Base-by-base conservation (phyloP, 805 yeast genomes). In the Barnettozyma vustinii region DNA sequence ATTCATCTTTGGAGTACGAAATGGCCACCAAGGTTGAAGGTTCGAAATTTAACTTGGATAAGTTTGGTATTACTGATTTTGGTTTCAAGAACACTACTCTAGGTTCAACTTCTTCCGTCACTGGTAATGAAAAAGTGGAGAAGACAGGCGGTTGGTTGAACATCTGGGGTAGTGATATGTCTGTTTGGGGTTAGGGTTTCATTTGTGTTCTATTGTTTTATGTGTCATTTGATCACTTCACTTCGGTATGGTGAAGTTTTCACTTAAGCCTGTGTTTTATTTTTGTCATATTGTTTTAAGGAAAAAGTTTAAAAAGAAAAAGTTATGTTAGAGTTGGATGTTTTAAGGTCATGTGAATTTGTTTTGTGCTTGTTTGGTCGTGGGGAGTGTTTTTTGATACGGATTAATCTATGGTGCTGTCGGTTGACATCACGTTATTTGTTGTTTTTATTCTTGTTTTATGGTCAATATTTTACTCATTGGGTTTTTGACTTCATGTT, bases 131-230 rank as follows among this genome's bases (percentile, higher is more conserved):
- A 42, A 48, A 48, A 39, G 40, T 56, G 30, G 53, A 52, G 12
- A 51, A 45, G 32, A 47, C 44, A 42, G 46, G 54, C 41, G 63
- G 63, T 23, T 61, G 59, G 60, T 52, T 61, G 46, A 61, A 61
- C 43, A 61, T 61, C 37, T 61, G 65, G 65, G 63, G 63, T 27
- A 58, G 47, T 45, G 65, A 61, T 48, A 61, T 59, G 65, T 60
- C 63, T 13, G 65, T 61, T 50, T 61, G 65, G 65, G 58, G 57
- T 39, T 61, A 54, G 7, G 26, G 25, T 30, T 30, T 30, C 33
- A 30, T 30, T 30, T 30, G 33, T 30, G 33, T 26, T 26, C 12
- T 26, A 10, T 26, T 30, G 16, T 30, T 30, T 30, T 13, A 13
- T 30, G 21, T 36, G 23, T 12, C 19, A n/a, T 40, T 40, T 23